Percentiles rank a stretch among this genome's conserved stretches.
These are phyloP conservation scores for Volvariella surrecta DNA, from an alignment of 1,284 basidiomycete genomes.

Conservation along the genomic window DNA sequence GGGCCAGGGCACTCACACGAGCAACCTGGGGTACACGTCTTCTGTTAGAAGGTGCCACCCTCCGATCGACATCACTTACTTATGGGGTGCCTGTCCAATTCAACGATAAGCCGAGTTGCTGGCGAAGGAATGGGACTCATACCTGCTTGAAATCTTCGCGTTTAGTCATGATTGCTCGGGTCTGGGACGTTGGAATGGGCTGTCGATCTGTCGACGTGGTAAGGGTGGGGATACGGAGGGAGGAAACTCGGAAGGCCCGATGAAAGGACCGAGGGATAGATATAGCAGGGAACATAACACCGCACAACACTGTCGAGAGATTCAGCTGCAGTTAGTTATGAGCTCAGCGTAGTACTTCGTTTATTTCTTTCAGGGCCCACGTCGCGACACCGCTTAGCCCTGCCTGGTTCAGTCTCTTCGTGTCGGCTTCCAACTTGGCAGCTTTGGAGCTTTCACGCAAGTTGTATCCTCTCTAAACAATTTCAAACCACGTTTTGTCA, in stretches of 20 bases:
- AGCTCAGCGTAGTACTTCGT: too few species aligned
- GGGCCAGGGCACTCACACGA: neutral
- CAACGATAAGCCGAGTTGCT: neutral
- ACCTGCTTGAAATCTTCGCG: conserved; percentile 2
- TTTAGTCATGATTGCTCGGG: neutral
- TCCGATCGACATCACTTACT: neutral
- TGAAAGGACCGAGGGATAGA: conserved; percentile 2
- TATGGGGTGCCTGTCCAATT: conserved; percentile 1
- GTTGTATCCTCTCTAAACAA: conserved; percentile 1
- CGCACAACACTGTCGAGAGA: neutral
- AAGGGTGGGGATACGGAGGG: too few species aligned
- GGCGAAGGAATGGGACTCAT: neutral
- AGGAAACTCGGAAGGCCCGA: neutral
- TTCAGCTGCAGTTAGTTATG: neutral
- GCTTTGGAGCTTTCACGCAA: neutral
- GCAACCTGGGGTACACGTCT: neutral
- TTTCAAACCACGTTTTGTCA: neutral
- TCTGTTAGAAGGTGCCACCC: too few species aligned
- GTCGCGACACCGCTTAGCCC: too few species aligned
- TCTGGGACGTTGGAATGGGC: too few species aligned
- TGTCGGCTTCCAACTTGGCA: neutral
- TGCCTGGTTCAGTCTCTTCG: too few species aligned
- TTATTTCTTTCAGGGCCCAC: too few species aligned
- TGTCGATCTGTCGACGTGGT: too few species aligned
- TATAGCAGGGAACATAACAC: conserved; percentile 3